Percentiles rank a stretch among this genome's conserved stretches.
Evolutionary conservation across 352 stramenopile genomes (phyloP).

Genomic region (Plasmopara viticola): DNA sequence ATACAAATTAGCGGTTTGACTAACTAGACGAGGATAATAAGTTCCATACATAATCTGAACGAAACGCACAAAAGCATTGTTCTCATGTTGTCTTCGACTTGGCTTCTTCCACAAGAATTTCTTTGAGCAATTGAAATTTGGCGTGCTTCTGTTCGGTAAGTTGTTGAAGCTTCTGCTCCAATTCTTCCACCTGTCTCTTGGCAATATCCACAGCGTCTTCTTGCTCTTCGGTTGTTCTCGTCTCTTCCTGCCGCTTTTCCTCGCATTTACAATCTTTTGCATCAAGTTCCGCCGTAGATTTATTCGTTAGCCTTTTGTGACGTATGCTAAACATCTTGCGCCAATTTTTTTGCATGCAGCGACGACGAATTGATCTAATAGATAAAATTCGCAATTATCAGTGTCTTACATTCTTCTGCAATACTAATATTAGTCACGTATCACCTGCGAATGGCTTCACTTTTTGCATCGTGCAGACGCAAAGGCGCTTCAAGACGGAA

Average conservation of each 20-base stretch:
- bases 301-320: conserved; percentile 25
- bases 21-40: too few relatives aligned
- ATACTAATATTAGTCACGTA: background rate
- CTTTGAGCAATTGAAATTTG: conserved; percentile 70
- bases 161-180: conserved; percentile 39
- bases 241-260: conserved; percentile 3
- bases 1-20: too few relatives aligned
- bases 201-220: conserved; percentile 17
- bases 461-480: conserved; percentile 21
- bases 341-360: conserved; percentile 79
- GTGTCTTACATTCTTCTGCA: background rate
- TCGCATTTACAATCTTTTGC: conserved; percentile 12
- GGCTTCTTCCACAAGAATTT: conserved; percentile 62
- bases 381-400: conserved; percentile 2
- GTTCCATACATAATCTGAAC: too few relatives aligned
- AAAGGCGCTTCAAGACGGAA: conserved; percentile 37
- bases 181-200: conserved; percentile 36
- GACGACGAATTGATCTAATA: conserved; percentile 49
- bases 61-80: too few relatives aligned
- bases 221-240: conserved; percentile 21
- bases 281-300: conserved; percentile 9
- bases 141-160: conserved; percentile 65
- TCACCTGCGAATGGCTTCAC: conserved; percentile 50
- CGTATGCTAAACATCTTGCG: conserved; percentile 61
- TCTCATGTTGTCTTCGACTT: conserved; percentile 36